phyloP scores from a whole-genome alignment of 176 grass and related monocot species.

The Oryza nivara region DNA sequence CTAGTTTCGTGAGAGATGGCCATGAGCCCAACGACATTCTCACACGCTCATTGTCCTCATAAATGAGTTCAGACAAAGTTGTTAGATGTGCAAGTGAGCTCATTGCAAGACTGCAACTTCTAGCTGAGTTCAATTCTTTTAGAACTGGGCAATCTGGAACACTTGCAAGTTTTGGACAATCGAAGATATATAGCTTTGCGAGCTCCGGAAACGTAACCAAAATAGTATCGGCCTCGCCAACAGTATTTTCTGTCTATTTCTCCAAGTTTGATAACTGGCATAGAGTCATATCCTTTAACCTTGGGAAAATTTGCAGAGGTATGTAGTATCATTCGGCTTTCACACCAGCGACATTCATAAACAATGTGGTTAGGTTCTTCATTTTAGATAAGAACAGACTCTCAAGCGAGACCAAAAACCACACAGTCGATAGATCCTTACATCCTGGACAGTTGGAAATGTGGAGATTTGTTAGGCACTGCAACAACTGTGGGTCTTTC shows the following conservation, averaged over 20 bases:
- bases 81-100: slow-evolving; percentile 20
- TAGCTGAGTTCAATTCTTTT: rapidly evolving
- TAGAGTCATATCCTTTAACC: not conserved
- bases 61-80: not conserved
- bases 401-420: not conserved
- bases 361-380: not conserved
- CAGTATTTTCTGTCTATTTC: not conserved
- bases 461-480: not conserved
- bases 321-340: not conserved
- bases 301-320: not conserved
- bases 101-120: not conserved
- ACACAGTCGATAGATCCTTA: not conserved
- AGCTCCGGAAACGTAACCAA: not conserved
- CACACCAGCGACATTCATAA: not conserved
- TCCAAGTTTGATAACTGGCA: not conserved
- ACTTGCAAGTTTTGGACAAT: slow-evolving; percentile 11
- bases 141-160: not conserved
- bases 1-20: not conserved
- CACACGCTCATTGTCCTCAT: too few species aligned
- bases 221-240: not conserved
- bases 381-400: rapidly evolving
- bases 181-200: rapidly evolving
- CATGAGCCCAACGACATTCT: not conserved
- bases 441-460: not conserved
- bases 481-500: not conserved